Conservation (phyloP, 495 filamentous ascomycete genomes). For the Immersiella caudata region DNA sequence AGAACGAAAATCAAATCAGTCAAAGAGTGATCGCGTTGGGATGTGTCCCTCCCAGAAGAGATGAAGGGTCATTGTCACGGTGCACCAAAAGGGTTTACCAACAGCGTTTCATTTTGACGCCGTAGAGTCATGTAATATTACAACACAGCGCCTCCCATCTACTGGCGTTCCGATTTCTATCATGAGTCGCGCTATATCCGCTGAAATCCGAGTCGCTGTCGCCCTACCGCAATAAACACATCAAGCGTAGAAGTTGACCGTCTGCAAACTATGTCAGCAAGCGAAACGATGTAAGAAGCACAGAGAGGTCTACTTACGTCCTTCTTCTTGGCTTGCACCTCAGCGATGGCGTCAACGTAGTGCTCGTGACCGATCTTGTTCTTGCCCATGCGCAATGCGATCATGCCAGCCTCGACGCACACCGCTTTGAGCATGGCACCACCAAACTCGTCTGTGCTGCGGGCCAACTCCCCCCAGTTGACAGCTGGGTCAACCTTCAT, state of each 20-base stretch:
- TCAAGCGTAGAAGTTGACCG: constrained; percentile 64
- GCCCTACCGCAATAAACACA: constrained; percentile 1
- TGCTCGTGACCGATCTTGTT: constrained; percentile 97
- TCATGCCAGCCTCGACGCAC: constrained; percentile 99
- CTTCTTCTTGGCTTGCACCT: constrained; percentile 99
- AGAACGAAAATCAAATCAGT: too few relatives aligned
- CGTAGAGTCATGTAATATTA: constrained; percentile 10
- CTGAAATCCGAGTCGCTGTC: not conserved
- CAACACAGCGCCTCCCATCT: constrained; percentile 18
- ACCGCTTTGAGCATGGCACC: constrained; percentile 97
- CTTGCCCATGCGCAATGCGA: constrained; percentile 88
- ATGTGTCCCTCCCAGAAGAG: too few relatives aligned
- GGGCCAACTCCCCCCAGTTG: constrained; percentile 95
- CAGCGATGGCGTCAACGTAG: constrained; percentile 97
- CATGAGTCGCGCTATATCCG: constrained; percentile 2
- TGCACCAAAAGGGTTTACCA: not conserved
- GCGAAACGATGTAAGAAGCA: not conserved
- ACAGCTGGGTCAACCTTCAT: constrained; percentile 94
- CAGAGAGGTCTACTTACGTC: constrained; percentile 55
- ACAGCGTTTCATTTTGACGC: constrained; percentile 12
- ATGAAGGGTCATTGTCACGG: not conserved
- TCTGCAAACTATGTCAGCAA: constrained; percentile 46
- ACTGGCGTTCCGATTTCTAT: constrained; percentile 25
- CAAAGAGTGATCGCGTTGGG: too few relatives aligned
- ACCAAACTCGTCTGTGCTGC: constrained; percentile 98